phyloP scores from a whole-genome alignment of 768 basidiomycete genomes.

The Exidia glandulosa region DNA sequence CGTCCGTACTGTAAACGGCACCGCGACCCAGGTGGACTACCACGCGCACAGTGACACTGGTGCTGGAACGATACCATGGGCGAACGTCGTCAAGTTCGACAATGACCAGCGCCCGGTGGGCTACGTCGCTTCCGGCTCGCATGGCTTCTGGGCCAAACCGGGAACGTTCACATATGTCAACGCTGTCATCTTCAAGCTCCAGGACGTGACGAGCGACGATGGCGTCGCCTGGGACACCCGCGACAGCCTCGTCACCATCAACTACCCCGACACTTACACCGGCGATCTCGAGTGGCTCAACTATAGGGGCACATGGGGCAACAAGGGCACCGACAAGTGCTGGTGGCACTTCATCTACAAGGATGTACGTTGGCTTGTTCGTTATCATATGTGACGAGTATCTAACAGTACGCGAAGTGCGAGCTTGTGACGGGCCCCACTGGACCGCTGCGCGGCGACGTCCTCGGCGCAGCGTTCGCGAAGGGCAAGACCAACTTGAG shows the following conservation, averaged over 20 bases:
- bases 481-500: neutral
- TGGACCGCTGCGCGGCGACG: constrained; percentile 1
- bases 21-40: constrained; percentile 2
- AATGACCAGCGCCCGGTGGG: constrained; percentile 2
- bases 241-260: constrained; percentile 2
- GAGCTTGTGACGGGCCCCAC: constrained; percentile 1
- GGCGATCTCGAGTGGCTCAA: constrained; percentile 3
- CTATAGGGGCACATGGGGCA: constrained; percentile 3
- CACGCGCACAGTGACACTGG: constrained; percentile 4
- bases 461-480: neutral
- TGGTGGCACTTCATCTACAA: constrained; percentile 5
- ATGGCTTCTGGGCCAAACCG: constrained; percentile 2
- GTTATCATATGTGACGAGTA: neutral
- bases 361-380: neutral
- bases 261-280: constrained; percentile 5
- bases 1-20: constrained; percentile 5
- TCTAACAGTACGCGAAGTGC: neutral
- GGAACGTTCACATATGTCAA: constrained; percentile 4
- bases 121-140: constrained; percentile 3
- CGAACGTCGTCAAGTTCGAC: constrained; percentile 2
- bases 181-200: constrained; percentile 2
- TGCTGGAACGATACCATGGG: constrained; percentile 2
- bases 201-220: constrained; percentile 2
- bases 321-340: constrained; percentile 2
- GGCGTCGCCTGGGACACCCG: constrained; percentile 5